These are phyloP conservation scores for Ogataea degrootiae DNA, from an alignment of 805 yeast species.

Conservation along the genomic window DNA sequence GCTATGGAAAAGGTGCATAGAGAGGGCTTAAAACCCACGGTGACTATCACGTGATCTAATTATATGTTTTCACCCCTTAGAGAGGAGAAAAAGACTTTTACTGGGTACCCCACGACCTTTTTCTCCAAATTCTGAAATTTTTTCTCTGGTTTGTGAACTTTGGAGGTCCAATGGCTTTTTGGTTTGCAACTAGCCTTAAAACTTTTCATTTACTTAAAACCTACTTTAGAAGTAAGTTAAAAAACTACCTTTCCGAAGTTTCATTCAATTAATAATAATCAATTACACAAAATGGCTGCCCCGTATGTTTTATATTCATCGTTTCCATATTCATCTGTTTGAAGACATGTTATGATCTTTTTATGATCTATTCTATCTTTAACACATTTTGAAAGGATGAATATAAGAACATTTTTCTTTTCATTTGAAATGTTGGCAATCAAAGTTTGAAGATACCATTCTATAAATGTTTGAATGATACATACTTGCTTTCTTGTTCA, in stretches of 20 bases:
- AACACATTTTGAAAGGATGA: background rate
- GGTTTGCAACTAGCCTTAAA: background rate
- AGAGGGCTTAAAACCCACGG: slow-evolving; percentile 1
- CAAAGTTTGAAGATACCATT: background rate
- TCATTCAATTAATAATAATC: background rate
- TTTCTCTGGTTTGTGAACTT: background rate
- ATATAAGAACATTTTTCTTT: slow-evolving; percentile 5
- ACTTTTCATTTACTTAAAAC: background rate
- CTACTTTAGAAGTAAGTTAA: background rate
- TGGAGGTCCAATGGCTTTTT: background rate
- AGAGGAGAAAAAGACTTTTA: too few relatives aligned
- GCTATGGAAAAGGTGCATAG: background rate
- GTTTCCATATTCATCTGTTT: background rate
- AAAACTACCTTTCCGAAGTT: background rate
- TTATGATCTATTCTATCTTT: background rate
- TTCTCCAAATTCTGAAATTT: background rate
- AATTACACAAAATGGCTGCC: slow-evolving; percentile 24
- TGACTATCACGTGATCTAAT: background rate
- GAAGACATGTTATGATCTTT: background rate
- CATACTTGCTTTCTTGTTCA: too few relatives aligned
- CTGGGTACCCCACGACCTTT: background rate
- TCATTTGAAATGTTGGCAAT: background rate
- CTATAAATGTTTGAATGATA: background rate
- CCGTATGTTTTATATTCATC: slow-evolving; percentile 20
- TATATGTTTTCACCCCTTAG: too few relatives aligned